Conservation (phyloP, 2,329 filamentous ascomycete genomes). For the Zasmidium angulare region DNA sequence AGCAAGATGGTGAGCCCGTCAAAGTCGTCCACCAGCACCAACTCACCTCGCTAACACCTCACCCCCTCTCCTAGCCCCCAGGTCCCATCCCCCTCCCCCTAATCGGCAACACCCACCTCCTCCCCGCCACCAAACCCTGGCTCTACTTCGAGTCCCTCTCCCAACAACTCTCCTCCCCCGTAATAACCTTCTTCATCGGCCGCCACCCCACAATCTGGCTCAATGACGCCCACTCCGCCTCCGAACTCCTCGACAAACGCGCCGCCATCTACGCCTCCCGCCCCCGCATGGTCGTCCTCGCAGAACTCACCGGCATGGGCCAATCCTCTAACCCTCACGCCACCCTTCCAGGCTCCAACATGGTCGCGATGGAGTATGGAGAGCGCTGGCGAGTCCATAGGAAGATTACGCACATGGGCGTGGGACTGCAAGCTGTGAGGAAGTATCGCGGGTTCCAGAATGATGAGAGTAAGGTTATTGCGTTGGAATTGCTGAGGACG, state of each 20-base stretch:
- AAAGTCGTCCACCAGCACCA: too few species aligned
- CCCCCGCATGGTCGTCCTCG: constrained; percentile 47
- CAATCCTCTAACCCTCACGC: too few species aligned
- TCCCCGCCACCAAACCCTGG: constrained; percentile 16
- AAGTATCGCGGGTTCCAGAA: constrained; percentile 18
- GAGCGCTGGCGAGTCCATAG: constrained; percentile 21
- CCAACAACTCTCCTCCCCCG: constrained; percentile 11
- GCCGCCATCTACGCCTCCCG: constrained; percentile 35
- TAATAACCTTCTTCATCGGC: constrained; percentile 21
- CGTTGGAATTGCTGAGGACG: constrained; percentile 13
- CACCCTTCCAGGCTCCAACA: too few species aligned
- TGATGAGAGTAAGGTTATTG: constrained; percentile 21
- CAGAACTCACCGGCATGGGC: constrained; percentile 42
- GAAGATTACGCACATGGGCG: constrained; percentile 18
- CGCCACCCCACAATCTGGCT: constrained; percentile 15
- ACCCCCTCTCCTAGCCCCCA: too few species aligned
- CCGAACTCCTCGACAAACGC: constrained; percentile 36
- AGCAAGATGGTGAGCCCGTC: not conserved
- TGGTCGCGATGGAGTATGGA: constrained; percentile 19
- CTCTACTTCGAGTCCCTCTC: constrained; percentile 16
- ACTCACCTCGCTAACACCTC: not conserved
- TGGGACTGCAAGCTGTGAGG: constrained; percentile 21
- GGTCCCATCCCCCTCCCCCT: constrained; percentile 22
- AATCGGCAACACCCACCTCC: constrained; percentile 19
- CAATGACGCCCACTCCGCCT: constrained; percentile 32